Evolutionary conservation across 1,284 basidiomycete genomes (phyloP).

Genomic region (Ustilago trichophora): DNA sequence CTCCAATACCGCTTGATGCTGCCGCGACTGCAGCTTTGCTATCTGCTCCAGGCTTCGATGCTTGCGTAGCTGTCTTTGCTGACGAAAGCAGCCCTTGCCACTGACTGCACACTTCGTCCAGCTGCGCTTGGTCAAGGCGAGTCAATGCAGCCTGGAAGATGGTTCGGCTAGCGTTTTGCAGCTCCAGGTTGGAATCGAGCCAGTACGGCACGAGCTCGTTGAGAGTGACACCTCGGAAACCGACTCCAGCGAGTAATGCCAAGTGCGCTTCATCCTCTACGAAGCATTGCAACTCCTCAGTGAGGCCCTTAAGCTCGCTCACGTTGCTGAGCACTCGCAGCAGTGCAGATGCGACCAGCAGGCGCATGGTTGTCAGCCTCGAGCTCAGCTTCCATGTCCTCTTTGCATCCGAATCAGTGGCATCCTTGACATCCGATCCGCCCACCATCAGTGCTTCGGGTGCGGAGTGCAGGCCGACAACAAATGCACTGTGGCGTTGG

Average conservation of each 20-base stretch:
- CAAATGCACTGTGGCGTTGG: not conserved
- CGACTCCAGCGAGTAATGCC: constrained; percentile 15
- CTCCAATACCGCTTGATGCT: not conserved
- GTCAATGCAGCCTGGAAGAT: constrained; percentile 26
- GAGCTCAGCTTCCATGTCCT: constrained; percentile 31
- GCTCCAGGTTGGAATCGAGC: constrained; percentile 35
- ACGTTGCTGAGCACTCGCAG: constrained; percentile 27
- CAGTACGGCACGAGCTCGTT: constrained; percentile 74
- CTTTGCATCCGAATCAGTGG: not conserved
- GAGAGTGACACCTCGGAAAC: constrained; percentile 71
- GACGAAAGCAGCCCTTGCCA: constrained; percentile 60
- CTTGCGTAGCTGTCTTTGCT: constrained; percentile 3
- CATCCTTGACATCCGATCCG: not conserved
- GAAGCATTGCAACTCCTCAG: constrained; percentile 18
- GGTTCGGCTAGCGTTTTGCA: constrained; percentile 33
- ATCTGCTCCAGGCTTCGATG: not conserved
- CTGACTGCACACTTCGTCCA: constrained; percentile 37
- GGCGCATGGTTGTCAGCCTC: constrained; percentile 25
- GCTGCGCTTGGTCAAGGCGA: constrained; percentile 14
- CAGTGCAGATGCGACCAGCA: constrained; percentile 26
- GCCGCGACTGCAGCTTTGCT: constrained; percentile 5
- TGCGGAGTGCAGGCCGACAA: constrained; percentile 24
- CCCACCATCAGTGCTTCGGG: constrained; percentile 32
- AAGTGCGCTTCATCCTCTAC: constrained; percentile 20
- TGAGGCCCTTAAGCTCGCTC: constrained; percentile 16